These are phyloP conservation scores for Aspergillus uvarum DNA, from an alignment of 2,329 filamentous ascomycete species.

Conservation along the genomic window DNA sequence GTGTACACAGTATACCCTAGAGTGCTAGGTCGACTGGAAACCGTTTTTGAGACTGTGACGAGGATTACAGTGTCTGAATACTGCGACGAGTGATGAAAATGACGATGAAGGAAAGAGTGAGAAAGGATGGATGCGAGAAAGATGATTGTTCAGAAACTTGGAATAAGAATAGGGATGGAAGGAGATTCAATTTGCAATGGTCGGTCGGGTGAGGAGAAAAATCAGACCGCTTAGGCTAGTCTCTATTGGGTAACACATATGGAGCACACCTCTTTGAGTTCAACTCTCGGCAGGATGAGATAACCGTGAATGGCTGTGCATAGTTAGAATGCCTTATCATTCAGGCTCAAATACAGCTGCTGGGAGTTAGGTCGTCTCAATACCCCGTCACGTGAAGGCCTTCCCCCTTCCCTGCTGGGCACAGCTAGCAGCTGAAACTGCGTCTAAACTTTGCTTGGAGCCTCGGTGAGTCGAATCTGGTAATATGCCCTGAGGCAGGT, in stretches of 20 bases:
- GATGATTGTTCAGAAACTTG: neutral
- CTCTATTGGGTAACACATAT: conserved; percentile 7
- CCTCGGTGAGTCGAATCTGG: conserved; percentile 15
- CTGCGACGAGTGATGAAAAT: conserved; percentile 1
- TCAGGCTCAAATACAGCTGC: neutral
- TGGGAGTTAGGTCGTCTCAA: too few species aligned
- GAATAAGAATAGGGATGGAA: conserved; percentile 7
- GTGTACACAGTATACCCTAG: conserved; percentile 40
- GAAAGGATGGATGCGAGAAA: conserved; percentile 7
- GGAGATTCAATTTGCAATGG: conserved; percentile 5
- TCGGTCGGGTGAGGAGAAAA: conserved; percentile 24
- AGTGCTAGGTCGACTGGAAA: conserved; percentile 16
- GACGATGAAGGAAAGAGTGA: conserved; percentile 9
- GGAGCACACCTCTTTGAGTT: neutral
- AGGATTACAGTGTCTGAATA: conserved; percentile 18
- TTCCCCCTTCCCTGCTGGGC: neutral
- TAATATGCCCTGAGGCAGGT: neutral
- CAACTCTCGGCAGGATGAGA: too few species aligned
- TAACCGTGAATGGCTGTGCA: too few species aligned
- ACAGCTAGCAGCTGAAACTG: conserved; percentile 5
- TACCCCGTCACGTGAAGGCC: neutral
- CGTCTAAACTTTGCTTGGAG: neutral
- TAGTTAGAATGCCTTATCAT: neutral
- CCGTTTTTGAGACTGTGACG: conserved; percentile 1
- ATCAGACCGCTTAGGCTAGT: conserved; percentile 11